Conservation (phyloP, 2,329 filamentous ascomycete genomes). For the Colletotrichum liaoningense region DNA sequence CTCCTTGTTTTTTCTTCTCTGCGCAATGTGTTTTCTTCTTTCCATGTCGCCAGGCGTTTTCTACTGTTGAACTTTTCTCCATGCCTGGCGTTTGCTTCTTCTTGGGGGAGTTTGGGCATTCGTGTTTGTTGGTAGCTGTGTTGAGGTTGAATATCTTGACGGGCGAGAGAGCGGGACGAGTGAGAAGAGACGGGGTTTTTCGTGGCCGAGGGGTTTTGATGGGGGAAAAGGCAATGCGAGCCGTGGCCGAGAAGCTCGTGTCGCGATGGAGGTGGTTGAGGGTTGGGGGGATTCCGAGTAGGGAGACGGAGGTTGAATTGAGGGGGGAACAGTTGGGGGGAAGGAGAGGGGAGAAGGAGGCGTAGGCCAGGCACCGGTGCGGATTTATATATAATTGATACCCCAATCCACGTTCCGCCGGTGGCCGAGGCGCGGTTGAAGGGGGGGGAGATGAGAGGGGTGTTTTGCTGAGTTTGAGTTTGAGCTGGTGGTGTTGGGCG, state of each 20-base stretch:
- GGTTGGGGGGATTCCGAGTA: neutral
- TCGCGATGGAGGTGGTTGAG: no score
- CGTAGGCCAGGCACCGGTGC: neutral
- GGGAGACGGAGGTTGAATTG: neutral
- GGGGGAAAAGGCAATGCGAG: no score
- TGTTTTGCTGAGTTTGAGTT: neutral
- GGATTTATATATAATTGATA: conserved; percentile 3
- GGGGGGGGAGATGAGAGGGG: neutral
- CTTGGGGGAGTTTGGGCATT: neutral
- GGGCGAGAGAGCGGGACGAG: no score
- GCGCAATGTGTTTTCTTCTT: neutral
- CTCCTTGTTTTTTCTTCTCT: neutral
- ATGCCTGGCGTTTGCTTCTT: neutral
- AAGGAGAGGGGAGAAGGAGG: neutral
- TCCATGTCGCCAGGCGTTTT: neutral
- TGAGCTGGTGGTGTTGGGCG: neutral
- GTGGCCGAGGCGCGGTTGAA: neutral
- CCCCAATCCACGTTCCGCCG: neutral
- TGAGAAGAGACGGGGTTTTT: no score
- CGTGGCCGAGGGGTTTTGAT: no score
- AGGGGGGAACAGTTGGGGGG: neutral
- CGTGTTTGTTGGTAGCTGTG: neutral
- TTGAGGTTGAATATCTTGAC: neutral
- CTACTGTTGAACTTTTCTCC: neutral
- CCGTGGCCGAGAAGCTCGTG: no score